A percentile compares a stretch with the other conserved stretches of the same genome.
phyloP scores from a whole-genome alignment of 1,139 yeast genomes.

The Taphrina flavorubra region DNA sequence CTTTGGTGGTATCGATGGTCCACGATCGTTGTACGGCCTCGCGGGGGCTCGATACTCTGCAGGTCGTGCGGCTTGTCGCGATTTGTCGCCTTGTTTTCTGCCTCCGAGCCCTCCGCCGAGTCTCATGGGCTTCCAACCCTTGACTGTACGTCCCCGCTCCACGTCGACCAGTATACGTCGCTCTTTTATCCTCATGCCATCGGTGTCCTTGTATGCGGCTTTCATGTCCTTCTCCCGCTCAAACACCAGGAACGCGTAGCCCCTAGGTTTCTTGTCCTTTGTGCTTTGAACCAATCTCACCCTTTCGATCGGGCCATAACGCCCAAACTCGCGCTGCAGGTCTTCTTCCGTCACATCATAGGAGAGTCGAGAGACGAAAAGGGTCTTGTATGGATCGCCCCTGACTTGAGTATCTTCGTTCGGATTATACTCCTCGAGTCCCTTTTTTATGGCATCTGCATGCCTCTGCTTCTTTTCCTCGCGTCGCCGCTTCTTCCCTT shows the following conservation, averaged over 20 bases:
- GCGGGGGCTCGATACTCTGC: slow-evolving; percentile 15
- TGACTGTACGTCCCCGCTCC: slow-evolving; percentile 77
- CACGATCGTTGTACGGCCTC: slow-evolving; percentile 23
- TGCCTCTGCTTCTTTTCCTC: slow-evolving; percentile 50
- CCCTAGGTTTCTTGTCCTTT: slow-evolving; percentile 63
- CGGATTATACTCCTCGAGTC: slow-evolving; percentile 57
- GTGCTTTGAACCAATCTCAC: slow-evolving; percentile 70
- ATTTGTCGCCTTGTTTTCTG: slow-evolving; percentile 56
- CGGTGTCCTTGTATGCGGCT: slow-evolving; percentile 63
- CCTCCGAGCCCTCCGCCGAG: slow-evolving; percentile 80
- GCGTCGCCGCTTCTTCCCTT: slow-evolving; percentile 52
- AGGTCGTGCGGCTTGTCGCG: not conserved
- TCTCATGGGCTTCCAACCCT: slow-evolving; percentile 80
- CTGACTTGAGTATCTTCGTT: slow-evolving; percentile 64
- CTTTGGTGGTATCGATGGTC: slow-evolving; percentile 15
- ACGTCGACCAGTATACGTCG: slow-evolving; percentile 74
- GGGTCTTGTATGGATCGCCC: slow-evolving; percentile 78
- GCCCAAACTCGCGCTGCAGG: slow-evolving; percentile 64
- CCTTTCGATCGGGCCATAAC: slow-evolving; percentile 71
- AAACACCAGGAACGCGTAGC: slow-evolving; percentile 84
- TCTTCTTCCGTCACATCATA: slow-evolving; percentile 73
- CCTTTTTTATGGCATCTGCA: slow-evolving; percentile 51
- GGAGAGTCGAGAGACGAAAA: slow-evolving; percentile 75
- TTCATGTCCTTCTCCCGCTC: slow-evolving; percentile 65
- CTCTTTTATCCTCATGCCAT: slow-evolving; percentile 61